These are phyloP conservation scores for Starmerella tilneyi DNA, from an alignment of 805 yeast genomes.

Conservation along the genomic window DNA sequence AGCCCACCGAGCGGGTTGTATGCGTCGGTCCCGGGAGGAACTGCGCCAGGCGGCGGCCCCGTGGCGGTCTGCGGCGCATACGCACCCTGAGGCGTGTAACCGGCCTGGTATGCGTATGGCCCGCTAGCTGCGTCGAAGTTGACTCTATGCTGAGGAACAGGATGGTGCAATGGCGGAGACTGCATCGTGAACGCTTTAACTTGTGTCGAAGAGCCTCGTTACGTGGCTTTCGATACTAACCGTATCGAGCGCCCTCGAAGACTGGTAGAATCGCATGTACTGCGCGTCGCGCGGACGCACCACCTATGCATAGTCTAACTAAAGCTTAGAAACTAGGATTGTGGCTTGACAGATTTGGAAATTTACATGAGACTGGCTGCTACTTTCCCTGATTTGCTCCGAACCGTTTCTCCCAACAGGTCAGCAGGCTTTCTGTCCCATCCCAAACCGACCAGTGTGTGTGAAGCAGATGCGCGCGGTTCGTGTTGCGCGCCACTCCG, in stretches of 20 bases:
- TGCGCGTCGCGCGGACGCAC: no score
- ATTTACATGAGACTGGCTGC: no score
- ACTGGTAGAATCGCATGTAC: no score
- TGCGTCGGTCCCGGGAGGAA: slow-evolving; percentile 22
- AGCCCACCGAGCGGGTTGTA: slow-evolving; percentile 44
- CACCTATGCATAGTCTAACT: no score
- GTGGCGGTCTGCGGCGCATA: slow-evolving; percentile 18
- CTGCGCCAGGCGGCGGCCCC: slow-evolving; percentile 12
- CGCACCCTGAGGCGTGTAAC: slow-evolving; percentile 6
- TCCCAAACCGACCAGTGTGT: neutral
- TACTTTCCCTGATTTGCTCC: no score
- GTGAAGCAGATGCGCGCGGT: neutral
- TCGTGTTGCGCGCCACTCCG: slow-evolving; percentile 5
- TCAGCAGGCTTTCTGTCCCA: neutral
- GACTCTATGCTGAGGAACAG: slow-evolving; percentile 39
- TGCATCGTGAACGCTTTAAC: slow-evolving; percentile 6
- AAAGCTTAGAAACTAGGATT: no score
- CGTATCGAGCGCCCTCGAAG: no score
- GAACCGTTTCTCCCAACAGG: no score
- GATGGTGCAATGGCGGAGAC: slow-evolving; percentile 37
- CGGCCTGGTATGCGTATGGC: slow-evolving; percentile 9
- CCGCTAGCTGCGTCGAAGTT: slow-evolving; percentile 27
- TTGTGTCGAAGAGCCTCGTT: no score
- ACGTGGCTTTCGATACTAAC: no score
- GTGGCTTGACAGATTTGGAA: no score